A percentile compares a stretch with the other conserved stretches of the same genome.
Conservation (phyloP, 345 rosid genomes). For the Salix brachista region DNA sequence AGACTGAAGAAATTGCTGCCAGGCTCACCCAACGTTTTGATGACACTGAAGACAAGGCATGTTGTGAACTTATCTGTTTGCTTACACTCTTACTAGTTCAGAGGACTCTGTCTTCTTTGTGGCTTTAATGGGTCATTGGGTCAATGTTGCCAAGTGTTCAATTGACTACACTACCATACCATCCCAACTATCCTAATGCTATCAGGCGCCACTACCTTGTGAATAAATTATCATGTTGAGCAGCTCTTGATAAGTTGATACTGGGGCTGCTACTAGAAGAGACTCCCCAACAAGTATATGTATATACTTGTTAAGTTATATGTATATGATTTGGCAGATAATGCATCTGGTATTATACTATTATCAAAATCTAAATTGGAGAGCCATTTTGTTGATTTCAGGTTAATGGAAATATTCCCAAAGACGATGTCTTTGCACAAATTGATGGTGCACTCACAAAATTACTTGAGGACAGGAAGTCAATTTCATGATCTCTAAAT, state of each 20-base stretch:
- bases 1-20: conserved; percentile 76
- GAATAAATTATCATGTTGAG: not conserved
- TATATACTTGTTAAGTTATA: too few species aligned
- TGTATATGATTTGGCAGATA: not conserved
- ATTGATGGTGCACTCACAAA: conserved; percentile 46
- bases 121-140: not conserved
- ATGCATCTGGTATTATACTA: not conserved
- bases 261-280: not conserved
- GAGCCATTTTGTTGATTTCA: conserved; percentile 21
- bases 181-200: not conserved
- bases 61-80: conserved; percentile 10
- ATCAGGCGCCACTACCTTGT: not conserved
- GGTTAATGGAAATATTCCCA: conserved; percentile 59
- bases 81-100: not conserved
- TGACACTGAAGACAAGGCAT: conserved; percentile 92
- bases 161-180: not conserved
- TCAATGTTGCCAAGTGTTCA: not conserved
- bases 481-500: conserved; percentile 35
- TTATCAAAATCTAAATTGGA: not conserved
- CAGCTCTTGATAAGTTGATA: not conserved
- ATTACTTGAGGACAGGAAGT: conserved; percentile 37
- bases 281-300: not conserved
- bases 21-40: conserved; percentile 89
- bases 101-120: conserved; percentile 2
- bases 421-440: conserved; percentile 55